Percentiles rank a stretch among this genome's conserved stretches.
Evolutionary conservation across 805 yeast genomes (phyloP).

Genomic region (Yarrowia porcina): DNA sequence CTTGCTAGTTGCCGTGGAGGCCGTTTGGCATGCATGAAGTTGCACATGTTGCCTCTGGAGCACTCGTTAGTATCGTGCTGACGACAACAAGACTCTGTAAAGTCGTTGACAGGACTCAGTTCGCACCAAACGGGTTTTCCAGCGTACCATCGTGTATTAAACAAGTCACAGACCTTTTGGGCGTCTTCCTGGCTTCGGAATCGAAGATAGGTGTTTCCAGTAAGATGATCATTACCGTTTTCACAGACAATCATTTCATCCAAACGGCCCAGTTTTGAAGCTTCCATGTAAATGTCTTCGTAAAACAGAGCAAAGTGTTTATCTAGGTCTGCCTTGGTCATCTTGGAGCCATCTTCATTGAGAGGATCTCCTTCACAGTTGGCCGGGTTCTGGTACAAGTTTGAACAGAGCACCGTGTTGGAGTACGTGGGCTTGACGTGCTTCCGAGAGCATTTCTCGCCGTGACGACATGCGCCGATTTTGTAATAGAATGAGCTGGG

Average conservation of each 20-base stretch:
- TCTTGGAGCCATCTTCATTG: constrained; percentile 28
- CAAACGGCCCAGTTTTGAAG: constrained; percentile 50
- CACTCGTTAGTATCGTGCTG: constrained; percentile 64
- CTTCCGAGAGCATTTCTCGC: constrained; percentile 75
- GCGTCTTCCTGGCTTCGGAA: constrained; percentile 60
- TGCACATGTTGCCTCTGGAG: constrained; percentile 78
- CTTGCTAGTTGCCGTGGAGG: constrained; percentile 48
- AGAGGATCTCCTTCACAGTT: constrained; percentile 23
- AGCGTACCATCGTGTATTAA: constrained; percentile 80
- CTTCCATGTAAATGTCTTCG: constrained; percentile 68
- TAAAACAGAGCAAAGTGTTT: constrained; percentile 58
- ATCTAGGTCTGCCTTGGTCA: constrained; percentile 42
- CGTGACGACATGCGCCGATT: constrained; percentile 93
- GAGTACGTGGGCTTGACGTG: constrained; percentile 64
- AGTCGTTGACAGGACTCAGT: constrained; percentile 67
- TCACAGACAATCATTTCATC: constrained; percentile 72
- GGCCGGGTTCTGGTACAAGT: constrained; percentile 62
- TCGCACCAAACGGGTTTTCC: constrained; percentile 77
- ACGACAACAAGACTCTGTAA: constrained; percentile 71
- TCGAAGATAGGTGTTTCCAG: constrained; percentile 79
- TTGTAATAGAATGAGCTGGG: constrained; percentile 56
- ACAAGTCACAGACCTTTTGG: constrained; percentile 51
- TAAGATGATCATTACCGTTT: constrained; percentile 69
- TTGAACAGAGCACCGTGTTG: constrained; percentile 59
- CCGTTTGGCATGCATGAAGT: constrained; percentile 73